Evolutionary conservation across 2,329 filamentous ascomycete genomes (phyloP).

Genomic region (Lachnellula occidentalis): DNA sequence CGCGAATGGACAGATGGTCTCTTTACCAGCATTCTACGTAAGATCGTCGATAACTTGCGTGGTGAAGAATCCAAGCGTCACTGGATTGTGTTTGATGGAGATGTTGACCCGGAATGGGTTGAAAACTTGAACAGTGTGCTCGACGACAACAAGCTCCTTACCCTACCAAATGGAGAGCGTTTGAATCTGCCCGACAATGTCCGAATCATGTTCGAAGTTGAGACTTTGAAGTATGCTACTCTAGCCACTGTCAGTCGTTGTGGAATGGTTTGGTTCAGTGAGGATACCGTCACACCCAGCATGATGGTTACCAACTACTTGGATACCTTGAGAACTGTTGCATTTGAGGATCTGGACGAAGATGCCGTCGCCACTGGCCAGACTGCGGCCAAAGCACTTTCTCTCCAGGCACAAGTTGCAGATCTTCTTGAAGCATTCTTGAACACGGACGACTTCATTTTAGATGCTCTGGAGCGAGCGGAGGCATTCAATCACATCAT

Average conservation of each 20-base stretch:
- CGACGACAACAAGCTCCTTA: conserved; percentile 97
- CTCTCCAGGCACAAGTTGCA: conserved; percentile 73
- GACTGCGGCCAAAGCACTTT: conserved; percentile 70
- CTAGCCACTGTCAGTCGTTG: conserved; percentile 98
- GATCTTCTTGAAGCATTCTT: conserved; percentile 72
- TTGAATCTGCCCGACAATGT: conserved; percentile 92
- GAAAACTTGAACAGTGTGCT: conserved; percentile 99
- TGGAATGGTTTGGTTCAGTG: conserved; percentile 99
- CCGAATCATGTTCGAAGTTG: conserved; percentile 99
- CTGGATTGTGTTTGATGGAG: conserved; percentile 99
- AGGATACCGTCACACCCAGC: conserved; percentile 85
- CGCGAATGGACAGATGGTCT: conserved; percentile 98
- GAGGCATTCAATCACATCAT: conserved; percentile 88
- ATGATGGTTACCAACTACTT: conserved; percentile 96
- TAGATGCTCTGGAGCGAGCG: conserved; percentile 70
- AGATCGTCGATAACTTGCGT: conserved; percentile 97
- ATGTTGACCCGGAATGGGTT: conserved; percentile 99
- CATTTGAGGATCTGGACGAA: conserved; percentile 94
- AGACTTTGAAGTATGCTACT: conserved; percentile 94
- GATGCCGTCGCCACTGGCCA: conserved; percentile 74
- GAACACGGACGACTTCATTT: conserved; percentile 73
- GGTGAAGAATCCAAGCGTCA: conserved; percentile 95
- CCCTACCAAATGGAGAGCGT: conserved; percentile 94
- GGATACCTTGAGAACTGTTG: conserved; percentile 70
- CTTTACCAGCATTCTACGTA: conserved; percentile 94